phyloP scores from a whole-genome alignment of 352 stramenopile species.

The Phytophthora cactorum region DNA sequence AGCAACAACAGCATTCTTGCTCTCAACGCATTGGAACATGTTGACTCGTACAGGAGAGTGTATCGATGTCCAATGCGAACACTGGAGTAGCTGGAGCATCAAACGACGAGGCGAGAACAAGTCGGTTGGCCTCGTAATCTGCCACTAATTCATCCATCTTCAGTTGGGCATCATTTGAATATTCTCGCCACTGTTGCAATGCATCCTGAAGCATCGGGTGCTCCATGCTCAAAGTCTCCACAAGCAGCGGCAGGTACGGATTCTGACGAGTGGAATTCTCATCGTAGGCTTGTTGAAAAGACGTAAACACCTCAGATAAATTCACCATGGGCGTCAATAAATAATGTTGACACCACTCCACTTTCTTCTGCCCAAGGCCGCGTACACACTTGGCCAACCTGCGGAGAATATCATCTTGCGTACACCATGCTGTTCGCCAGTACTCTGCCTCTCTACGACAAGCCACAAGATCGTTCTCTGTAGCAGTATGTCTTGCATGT shows the following conservation, averaged over 20 bases:
- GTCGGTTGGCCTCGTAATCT: constrained; percentile 46
- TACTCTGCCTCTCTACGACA: constrained; percentile 39
- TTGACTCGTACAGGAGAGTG: constrained; percentile 14
- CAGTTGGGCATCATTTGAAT: constrained; percentile 19
- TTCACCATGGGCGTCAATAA: constrained; percentile 33
- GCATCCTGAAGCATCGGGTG: constrained; percentile 33
- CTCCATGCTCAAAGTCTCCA: constrained; percentile 37
- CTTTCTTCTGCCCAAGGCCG: constrained; percentile 42
- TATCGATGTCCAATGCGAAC: background rate
- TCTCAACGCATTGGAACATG: constrained; percentile 19
- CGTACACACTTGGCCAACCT: constrained; percentile 27
- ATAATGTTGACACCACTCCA: constrained; percentile 43
- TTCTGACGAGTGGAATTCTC: constrained; percentile 40
- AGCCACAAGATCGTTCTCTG: constrained; percentile 30
- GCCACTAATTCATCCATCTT: constrained; percentile 31
- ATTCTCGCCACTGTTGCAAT: constrained; percentile 37
- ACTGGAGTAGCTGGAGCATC: background rate
- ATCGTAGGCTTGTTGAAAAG: constrained; percentile 41
- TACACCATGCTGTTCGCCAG: constrained; percentile 46
- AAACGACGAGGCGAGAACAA: constrained; percentile 24
- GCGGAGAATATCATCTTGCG: constrained; percentile 33
- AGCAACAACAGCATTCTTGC: background rate
- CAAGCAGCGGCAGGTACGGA: constrained; percentile 41
- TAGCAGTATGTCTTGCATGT: constrained; percentile 28
- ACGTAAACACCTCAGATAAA: constrained; percentile 30